phyloP scores from a whole-genome alignment of 495 filamentous ascomycete genomes.

The Tuber magnatum region DNA sequence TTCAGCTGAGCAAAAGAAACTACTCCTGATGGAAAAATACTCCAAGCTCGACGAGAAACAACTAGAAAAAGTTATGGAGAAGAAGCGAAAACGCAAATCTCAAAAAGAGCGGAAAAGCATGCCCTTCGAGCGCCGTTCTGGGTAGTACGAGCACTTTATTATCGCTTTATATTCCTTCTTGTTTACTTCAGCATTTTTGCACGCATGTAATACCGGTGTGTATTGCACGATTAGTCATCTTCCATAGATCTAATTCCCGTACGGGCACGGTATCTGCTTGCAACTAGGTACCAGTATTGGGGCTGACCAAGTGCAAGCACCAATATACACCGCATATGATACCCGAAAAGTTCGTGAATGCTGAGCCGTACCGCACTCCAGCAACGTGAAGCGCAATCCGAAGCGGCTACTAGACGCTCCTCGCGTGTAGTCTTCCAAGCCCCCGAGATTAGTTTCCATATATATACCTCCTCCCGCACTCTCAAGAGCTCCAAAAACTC shows the following conservation, averaged over 20 bases:
- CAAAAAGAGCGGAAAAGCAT: slow-evolving; percentile 40
- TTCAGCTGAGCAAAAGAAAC: slow-evolving; percentile 71
- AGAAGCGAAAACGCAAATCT: slow-evolving; percentile 57
- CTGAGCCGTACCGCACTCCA: background rate
- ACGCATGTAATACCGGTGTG: background rate
- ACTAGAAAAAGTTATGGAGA: slow-evolving; percentile 69
- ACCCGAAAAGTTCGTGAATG: background rate
- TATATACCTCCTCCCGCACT: background rate
- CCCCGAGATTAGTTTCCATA: background rate
- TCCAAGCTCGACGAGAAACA: slow-evolving; percentile 71
- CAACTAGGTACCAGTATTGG: background rate
- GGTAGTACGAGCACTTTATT: slow-evolving; percentile 8
- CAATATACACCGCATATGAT: background rate
- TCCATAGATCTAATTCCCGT: background rate
- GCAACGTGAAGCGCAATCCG: background rate
- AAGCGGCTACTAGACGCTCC: background rate
- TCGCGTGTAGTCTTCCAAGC: background rate
- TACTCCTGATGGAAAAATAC: slow-evolving; percentile 69
- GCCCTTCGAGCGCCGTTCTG: slow-evolving; percentile 29
- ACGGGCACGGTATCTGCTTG: background rate
- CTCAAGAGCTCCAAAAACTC: background rate
- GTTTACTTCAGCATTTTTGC: background rate
- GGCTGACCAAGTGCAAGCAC: background rate
- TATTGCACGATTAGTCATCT: background rate
- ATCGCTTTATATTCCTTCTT: background rate